Percentiles rank a stretch among this genome's conserved stretches.
These are phyloP conservation scores for Cystoderma amianthinum DNA, from an alignment of 768 basidiomycete genomes.

Conservation along the genomic window DNA sequence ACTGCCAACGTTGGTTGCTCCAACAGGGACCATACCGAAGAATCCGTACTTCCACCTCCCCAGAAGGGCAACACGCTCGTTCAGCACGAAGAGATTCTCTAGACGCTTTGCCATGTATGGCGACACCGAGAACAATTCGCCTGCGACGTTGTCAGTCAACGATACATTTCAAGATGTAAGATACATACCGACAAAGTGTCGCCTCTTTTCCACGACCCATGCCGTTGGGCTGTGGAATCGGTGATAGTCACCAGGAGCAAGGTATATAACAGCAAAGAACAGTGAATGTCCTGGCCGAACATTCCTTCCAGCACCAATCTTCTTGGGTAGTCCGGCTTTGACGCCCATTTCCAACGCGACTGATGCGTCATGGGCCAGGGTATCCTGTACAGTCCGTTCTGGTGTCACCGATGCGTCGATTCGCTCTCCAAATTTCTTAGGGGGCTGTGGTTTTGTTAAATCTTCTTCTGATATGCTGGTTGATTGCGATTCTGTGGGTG, in stretches of 20 bases:
- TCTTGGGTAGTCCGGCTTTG: slow-evolving; percentile 16
- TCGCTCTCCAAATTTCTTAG: slow-evolving; percentile 56
- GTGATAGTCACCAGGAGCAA: slow-evolving; percentile 98
- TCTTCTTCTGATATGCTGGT: slow-evolving; percentile 10
- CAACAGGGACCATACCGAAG: slow-evolving; percentile 96
- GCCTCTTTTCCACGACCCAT: slow-evolving; percentile 94
- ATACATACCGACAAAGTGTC: slow-evolving; percentile 86
- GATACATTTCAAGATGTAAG: background rate
- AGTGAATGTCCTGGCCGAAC: slow-evolving; percentile 75
- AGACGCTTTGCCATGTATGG: slow-evolving; percentile 93
- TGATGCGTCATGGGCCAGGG: slow-evolving; percentile 56
- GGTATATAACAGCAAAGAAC: slow-evolving; percentile 93
- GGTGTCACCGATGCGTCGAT: slow-evolving; percentile 71
- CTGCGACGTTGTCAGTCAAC: slow-evolving; percentile 25
- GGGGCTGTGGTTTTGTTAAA: slow-evolving; percentile 16
- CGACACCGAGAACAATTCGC: slow-evolving; percentile 93
- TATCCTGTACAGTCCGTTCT: slow-evolving; percentile 44
- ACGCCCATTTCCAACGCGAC: slow-evolving; percentile 73
- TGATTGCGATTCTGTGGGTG: slow-evolving; percentile 21
- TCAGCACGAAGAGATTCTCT: slow-evolving; percentile 93
- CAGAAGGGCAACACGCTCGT: slow-evolving; percentile 92
- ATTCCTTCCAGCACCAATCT: slow-evolving; percentile 27
- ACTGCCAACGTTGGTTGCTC: slow-evolving; percentile 96
- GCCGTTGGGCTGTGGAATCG: slow-evolving; percentile 93
- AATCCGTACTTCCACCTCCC: slow-evolving; percentile 95